Percentiles rank a stretch among this genome's conserved stretches.
phyloP scores from a whole-genome alignment of 805 yeast genomes.

The Ogataea sp. region DNA sequence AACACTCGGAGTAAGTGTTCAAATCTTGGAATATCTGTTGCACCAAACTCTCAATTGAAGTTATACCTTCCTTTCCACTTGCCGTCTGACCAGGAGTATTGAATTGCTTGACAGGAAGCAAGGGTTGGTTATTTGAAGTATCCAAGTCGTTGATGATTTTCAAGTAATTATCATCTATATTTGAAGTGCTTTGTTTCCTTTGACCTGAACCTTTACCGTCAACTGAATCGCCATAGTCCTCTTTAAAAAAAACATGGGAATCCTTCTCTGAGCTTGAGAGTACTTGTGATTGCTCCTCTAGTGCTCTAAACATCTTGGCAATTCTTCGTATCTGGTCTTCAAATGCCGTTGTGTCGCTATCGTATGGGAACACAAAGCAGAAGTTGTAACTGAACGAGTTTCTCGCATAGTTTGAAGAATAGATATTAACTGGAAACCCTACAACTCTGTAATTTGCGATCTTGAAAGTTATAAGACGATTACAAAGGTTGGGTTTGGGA shows the following conservation, averaged over 20 bases:
- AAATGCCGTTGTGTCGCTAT: slow-evolving; percentile 75
- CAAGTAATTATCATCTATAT: slow-evolving; percentile 17
- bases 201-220: too few species aligned
- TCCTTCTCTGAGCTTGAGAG: slow-evolving; percentile 50
- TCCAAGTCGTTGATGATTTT: slow-evolving; percentile 23
- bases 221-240: slow-evolving; percentile 1
- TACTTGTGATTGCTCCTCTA: slow-evolving; percentile 82
- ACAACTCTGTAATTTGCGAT: slow-evolving; percentile 63
- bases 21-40: slow-evolving; percentile 92
- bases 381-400: slow-evolving; percentile 91
- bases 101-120: background rate
- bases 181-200: too few species aligned
- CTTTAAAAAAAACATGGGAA: slow-evolving; percentile 32
- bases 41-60: slow-evolving; percentile 64
- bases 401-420: slow-evolving; percentile 69
- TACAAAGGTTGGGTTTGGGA: slow-evolving; percentile 89
- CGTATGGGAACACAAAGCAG: slow-evolving; percentile 82
- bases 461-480: slow-evolving; percentile 67
- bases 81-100: slow-evolving; percentile 14
- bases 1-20: slow-evolving; percentile 92
- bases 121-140: slow-evolving; percentile 3
- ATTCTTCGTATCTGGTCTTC: slow-evolving; percentile 78
- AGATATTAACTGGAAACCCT: slow-evolving; percentile 85
- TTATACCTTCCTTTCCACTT: slow-evolving; percentile 17
- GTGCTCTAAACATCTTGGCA: slow-evolving; percentile 80